phyloP scores from a whole-genome alignment of 2,329 filamentous ascomycete species.

The Sordariomycetes sp. region DNA sequence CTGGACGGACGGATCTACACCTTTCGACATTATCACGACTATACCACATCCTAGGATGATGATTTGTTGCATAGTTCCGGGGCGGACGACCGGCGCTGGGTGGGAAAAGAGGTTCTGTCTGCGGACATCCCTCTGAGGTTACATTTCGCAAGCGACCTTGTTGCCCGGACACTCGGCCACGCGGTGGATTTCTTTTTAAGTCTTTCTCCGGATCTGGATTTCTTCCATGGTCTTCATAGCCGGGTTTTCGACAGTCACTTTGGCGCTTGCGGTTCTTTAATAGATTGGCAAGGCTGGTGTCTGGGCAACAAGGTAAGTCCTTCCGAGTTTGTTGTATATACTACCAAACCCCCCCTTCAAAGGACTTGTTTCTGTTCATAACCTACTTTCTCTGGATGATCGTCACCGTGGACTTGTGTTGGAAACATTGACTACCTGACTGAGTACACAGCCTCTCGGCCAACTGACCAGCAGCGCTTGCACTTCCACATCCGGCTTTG shows the following conservation, averaged over 20 bases:
- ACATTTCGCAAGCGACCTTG: slow-evolving; percentile 1
- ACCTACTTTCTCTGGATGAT: slow-evolving; percentile 2
- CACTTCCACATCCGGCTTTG: too few species aligned
- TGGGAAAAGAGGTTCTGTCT: slow-evolving; percentile 20
- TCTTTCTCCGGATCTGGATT: slow-evolving; percentile 18
- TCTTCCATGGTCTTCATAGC: slow-evolving; percentile 9
- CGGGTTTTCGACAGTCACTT: slow-evolving; percentile 7
- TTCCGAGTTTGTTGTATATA: slow-evolving; percentile 45
- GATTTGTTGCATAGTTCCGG: slow-evolving; percentile 17
- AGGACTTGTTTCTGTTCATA: slow-evolving; percentile 14
- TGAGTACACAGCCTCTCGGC: background rate
- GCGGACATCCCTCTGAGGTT: slow-evolving; percentile 8
- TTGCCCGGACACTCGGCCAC: slow-evolving; percentile 9
- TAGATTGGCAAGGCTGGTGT: slow-evolving; percentile 23
- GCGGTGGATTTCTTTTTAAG: slow-evolving; percentile 17
- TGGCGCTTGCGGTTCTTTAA: slow-evolving; percentile 11
- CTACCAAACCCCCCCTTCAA: slow-evolving; percentile 33
- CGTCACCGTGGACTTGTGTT: slow-evolving; percentile 1
- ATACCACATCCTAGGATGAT: slow-evolving; percentile 18
- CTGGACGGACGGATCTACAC: background rate
- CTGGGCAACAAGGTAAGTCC: slow-evolving; percentile 46
- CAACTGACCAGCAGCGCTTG: too few species aligned
- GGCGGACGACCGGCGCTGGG: slow-evolving; percentile 17
- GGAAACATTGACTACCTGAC: background rate
- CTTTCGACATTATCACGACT: slow-evolving; percentile 4